A percentile compares a stretch with the other conserved stretches of the same genome.
These are phyloP conservation scores for Dactylella cylindrospora DNA, from an alignment of 2,329 filamentous ascomycete genomes.

Conservation along the genomic window DNA sequence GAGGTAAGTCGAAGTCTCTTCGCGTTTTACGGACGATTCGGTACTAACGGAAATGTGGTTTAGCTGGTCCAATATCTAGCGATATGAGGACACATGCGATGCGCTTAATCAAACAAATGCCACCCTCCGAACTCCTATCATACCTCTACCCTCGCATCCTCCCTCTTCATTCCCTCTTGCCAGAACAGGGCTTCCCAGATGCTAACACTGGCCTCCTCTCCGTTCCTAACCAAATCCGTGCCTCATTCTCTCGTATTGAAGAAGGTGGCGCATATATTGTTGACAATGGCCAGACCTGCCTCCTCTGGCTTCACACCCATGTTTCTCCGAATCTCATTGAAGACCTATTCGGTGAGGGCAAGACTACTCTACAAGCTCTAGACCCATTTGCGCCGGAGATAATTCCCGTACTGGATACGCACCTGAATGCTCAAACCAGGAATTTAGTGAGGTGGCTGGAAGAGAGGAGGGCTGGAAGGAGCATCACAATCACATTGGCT, in stretches of 20 bases:
- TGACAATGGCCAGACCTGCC: slow-evolving; percentile 88
- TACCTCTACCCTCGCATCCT: slow-evolving; percentile 96
- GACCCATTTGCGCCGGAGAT: slow-evolving; percentile 79
- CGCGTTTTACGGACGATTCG: too few relatives aligned
- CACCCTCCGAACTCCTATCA: slow-evolving; percentile 77
- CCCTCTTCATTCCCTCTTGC: slow-evolving; percentile 82
- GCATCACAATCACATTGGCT: slow-evolving; percentile 83
- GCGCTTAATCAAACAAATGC: slow-evolving; percentile 85
- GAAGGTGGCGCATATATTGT: slow-evolving; percentile 91
- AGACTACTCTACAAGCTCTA: slow-evolving; percentile 69
- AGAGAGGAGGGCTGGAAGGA: slow-evolving; percentile 78
- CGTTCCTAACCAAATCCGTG: slow-evolving; percentile 76
- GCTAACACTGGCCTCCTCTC: slow-evolving; percentile 78
- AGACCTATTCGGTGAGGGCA: slow-evolving; percentile 83
- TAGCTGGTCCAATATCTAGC: slow-evolving; percentile 80
- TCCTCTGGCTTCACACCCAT: slow-evolving; percentile 89
- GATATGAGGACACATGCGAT: slow-evolving; percentile 90
- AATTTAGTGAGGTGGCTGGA: slow-evolving; percentile 89
- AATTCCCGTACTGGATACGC: slow-evolving; percentile 77
- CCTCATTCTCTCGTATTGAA: slow-evolving; percentile 84
- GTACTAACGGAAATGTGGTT: too few relatives aligned
- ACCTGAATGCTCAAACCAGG: slow-evolving; percentile 89
- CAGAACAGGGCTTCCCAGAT: slow-evolving; percentile 90
- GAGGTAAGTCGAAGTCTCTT: slow-evolving; percentile 56
- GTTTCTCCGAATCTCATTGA: slow-evolving; percentile 87